Percentiles rank a stretch among this genome's conserved stretches.
Conservation (phyloP, 805 yeast genomes). For the Saccharomycopsis fodiens region DNA sequence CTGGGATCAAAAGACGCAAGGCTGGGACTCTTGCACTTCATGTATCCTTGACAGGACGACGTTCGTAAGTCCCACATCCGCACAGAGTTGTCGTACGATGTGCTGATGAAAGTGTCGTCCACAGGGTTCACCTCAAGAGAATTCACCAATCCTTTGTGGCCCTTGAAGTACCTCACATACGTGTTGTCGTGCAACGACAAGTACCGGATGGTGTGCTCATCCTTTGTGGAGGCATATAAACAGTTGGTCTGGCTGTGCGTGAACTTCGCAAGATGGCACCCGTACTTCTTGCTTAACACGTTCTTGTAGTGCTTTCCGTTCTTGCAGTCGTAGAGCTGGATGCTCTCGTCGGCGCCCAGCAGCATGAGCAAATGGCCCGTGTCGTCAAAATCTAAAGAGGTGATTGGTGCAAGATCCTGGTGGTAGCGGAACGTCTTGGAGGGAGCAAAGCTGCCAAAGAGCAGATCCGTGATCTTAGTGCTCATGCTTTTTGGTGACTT, state of each 20-base stretch:
- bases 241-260: conserved; percentile 68
- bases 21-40: conserved; percentile 47
- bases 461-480: conserved; percentile 24
- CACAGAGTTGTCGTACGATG: conserved; percentile 72
- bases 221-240: conserved; percentile 77
- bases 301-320: conserved; percentile 61
- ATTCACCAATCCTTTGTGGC: conserved; percentile 74
- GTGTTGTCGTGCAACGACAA: conserved; percentile 70
- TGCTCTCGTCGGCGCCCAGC: conserved; percentile 72
- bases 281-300: conserved; percentile 81
- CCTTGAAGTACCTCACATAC: conserved; percentile 78
- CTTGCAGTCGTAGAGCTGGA: conserved; percentile 75
- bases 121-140: conserved; percentile 68
- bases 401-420: conserved; percentile 44
- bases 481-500: no score
- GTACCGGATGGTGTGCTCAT: conserved; percentile 68
- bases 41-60: conserved; percentile 54
- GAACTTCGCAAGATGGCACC: conserved; percentile 80
- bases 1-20: conserved; percentile 74
- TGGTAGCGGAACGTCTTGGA: conserved; percentile 45
- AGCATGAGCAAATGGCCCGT: conserved; percentile 72
- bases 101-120: conserved; percentile 53
- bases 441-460: conserved; percentile 28
- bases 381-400: conserved; percentile 74
- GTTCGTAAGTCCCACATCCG: conserved; percentile 82